Evolutionary conservation across 2,329 filamentous ascomycete genomes (phyloP).

Genomic region (Fusarium sp.): DNA sequence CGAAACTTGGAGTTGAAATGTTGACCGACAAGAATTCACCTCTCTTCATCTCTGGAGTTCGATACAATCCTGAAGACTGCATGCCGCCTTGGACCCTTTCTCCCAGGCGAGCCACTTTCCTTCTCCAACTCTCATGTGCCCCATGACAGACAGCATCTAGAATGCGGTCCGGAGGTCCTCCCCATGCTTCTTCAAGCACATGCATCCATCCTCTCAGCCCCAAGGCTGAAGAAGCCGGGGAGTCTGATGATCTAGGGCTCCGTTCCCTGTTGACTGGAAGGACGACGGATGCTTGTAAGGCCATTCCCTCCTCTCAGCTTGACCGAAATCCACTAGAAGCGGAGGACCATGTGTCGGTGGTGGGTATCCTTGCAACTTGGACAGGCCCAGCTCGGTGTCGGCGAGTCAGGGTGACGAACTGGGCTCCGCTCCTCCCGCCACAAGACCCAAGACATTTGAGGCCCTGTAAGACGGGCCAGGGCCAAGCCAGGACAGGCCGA

Average conservation of each 20-base stretch:
- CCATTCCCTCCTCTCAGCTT: not conserved
- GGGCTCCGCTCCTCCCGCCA: constrained; percentile 11
- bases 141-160: not conserved
- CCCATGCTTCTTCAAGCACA: not conserved
- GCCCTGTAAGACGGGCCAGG: constrained; percentile 11
- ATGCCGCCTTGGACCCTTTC: not conserved
- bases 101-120: not conserved
- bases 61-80: not conserved
- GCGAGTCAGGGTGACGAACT: constrained; percentile 22
- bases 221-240: not conserved
- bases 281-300: not conserved
- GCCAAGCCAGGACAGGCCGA: constrained; percentile 1
- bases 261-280: not conserved
- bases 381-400: not conserved
- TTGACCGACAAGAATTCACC: constrained; percentile 7
- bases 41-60: not conserved
- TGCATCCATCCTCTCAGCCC: not conserved
- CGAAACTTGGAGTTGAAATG: not conserved
- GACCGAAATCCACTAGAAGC: not conserved
- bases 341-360: not conserved
- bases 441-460: constrained; percentile 20
- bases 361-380: not conserved
- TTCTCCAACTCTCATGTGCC: not conserved
- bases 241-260: not conserved
- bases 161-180: not conserved